Evolutionary conservation across 2,329 filamentous ascomycete species (phyloP), one percentile per base, ranked within the genome.

Genomic region (Alternaria tenuissima): DNA sequence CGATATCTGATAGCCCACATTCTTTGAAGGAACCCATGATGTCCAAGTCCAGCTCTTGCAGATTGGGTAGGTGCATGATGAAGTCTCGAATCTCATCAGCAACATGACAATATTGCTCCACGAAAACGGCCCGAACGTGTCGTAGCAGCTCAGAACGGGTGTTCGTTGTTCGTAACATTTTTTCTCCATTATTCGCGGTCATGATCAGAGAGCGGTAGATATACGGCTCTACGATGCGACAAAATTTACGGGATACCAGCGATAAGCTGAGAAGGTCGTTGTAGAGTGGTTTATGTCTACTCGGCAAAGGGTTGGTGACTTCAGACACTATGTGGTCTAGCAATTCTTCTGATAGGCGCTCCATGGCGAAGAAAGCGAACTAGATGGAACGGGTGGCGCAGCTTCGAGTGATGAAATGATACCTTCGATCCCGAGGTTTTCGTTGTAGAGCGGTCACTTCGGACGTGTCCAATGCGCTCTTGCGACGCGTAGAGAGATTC

Each of bases 261-360:
- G 52, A 61, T 39, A 63, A 5, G 24, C n/a, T 55, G 32, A 61
- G 30, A 16, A 63, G 55, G 47, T 54, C 42, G 22, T 34, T 7
- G 38, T 58, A 58, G 36, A 16, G 3, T 34, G 9, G 12, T 20
- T 14, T n/a, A 36, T 47, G 52, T 16, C 56, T 47, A 34, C 38
- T 41, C 22, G 56, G 47, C 32, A 59, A 46, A 43, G 60, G 52
- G 5, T 28, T 49, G n/a, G 18, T 20, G 22, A 55, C 46, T 9
- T 61, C 49, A 7, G 24, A 49, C 14, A 63, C 55, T 24, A 63
- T 55, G 14, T 63, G 51, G 24, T 61, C 61, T 20, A 63, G 46
- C 32, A 63, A 24, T 44, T 63, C 61, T 43, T 63, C 58, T 12
- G 58, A 52, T 18, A 61, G 58, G 24, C 9, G 51, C 24, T 63